Conservation (phyloP, 2,329 filamentous ascomycete species). For the Ophiosphaerella narmari region DNA sequence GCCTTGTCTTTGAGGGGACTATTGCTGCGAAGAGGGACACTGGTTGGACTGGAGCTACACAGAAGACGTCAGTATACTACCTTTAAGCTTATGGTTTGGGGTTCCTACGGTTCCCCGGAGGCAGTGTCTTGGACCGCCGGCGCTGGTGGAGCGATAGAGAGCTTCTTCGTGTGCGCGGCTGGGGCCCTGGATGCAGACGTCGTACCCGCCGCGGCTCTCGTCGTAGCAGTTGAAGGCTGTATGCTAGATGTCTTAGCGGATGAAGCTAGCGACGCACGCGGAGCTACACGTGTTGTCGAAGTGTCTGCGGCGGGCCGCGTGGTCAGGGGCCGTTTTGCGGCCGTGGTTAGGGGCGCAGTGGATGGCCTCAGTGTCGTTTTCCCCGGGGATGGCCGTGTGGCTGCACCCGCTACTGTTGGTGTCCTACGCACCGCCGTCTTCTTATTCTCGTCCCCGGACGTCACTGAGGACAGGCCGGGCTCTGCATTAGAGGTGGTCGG, state of each 20-base stretch:
- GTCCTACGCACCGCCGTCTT: conserved; percentile 34
- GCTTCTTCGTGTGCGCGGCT: conserved; percentile 36
- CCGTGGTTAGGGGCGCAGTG: conserved; percentile 20
- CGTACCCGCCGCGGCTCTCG: conserved; percentile 23
- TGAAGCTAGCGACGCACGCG: conserved; percentile 35
- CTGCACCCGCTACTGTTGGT: conserved; percentile 19
- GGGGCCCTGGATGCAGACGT: conserved; percentile 21
- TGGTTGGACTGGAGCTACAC: conserved; percentile 24
- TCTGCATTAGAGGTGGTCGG: conserved; percentile 35
- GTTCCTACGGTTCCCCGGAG: conserved; percentile 10
- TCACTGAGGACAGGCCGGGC: conserved; percentile 41
- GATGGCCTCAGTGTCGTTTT: conserved; percentile 23
- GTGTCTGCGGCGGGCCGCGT: conserved; percentile 32
- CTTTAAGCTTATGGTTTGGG: not conserved
- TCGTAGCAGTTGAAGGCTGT: conserved; percentile 25
- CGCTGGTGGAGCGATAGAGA: conserved; percentile 22
- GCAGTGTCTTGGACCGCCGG: conserved; percentile 4
- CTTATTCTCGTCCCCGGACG: conserved; percentile 45
- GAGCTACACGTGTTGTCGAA: conserved; percentile 27
- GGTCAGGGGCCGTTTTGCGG: conserved; percentile 36
- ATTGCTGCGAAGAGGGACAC: conserved; percentile 29
- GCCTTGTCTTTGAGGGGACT: conserved; percentile 39
- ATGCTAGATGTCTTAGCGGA: conserved; percentile 27
- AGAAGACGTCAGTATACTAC: not conserved
- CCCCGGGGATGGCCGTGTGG: conserved; percentile 32